Conservation (phyloP, 495 filamentous ascomycete species). For the Aspergillus cristatus region DNA sequence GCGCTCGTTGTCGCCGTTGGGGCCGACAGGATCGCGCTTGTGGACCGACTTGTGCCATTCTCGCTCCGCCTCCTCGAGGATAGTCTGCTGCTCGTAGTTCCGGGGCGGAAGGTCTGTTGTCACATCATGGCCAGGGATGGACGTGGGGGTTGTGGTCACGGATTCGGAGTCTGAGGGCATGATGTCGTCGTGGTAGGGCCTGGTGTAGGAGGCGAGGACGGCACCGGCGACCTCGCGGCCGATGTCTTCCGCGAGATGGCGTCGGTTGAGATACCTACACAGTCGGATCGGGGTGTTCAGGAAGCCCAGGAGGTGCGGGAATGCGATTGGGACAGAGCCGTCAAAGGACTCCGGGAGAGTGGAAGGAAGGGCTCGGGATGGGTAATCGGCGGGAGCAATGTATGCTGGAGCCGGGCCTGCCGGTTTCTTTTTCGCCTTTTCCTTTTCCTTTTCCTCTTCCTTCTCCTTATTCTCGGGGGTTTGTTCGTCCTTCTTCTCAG, state of each 20-base stretch:
- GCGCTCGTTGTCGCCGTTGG: conserved; percentile 41
- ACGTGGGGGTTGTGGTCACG: conserved; percentile 6
- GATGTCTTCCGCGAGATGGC: conserved; percentile 73
- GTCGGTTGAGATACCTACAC: conserved; percentile 82
- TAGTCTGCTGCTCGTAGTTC: conserved; percentile 57
- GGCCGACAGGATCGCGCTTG: conserved; percentile 51
- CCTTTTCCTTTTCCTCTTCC: conserved; percentile 33
- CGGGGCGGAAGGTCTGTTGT: conserved; percentile 4
- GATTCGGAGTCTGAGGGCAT: conserved; percentile 16
- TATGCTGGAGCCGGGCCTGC: conserved; percentile 45
- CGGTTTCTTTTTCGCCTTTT: conserved; percentile 42
- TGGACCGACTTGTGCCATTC: conserved; percentile 81
- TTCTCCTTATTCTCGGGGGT: conserved; percentile 26
- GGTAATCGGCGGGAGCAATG: conserved; percentile 61
- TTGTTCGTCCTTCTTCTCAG: conserved; percentile 11
- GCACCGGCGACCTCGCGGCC: conserved; percentile 83
- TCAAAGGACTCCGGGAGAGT: conserved; percentile 50
- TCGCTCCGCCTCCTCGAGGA: conserved; percentile 66
- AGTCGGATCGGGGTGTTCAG: conserved; percentile 79
- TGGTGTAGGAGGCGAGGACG: conserved; percentile 58
- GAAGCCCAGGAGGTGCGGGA: conserved; percentile 92
- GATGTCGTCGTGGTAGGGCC: conserved; percentile 26
- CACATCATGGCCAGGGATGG: background rate
- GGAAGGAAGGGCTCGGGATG: conserved; percentile 47
- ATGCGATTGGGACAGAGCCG: conserved; percentile 61